Percentiles rank a stretch among this genome's conserved stretches.
phyloP scores from a whole-genome alignment of 116 monocot genomes.

The Papilionanthe hybrid region DNA sequence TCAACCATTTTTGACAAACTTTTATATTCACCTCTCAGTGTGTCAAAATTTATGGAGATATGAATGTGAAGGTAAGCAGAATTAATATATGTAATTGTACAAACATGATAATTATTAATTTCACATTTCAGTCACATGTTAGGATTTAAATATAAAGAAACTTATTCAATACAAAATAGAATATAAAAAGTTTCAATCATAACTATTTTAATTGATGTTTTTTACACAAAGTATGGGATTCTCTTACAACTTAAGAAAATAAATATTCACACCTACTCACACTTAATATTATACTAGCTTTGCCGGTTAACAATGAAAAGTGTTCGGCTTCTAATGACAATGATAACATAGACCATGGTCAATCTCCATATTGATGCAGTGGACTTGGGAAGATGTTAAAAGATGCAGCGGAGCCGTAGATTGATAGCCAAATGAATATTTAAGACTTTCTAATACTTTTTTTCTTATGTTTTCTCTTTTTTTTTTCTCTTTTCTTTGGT shows the following conservation, averaged over 20 bases:
- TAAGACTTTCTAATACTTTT: not conserved
- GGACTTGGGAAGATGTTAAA: not conserved
- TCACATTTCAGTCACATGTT: not conserved
- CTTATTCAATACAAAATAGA: not conserved
- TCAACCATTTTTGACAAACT: not conserved
- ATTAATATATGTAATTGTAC: not conserved
- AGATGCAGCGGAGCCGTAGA: not conserved
- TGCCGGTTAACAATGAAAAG: not conserved
- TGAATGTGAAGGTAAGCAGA: not conserved
- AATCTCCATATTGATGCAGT: not conserved
- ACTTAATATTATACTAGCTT: not conserved
- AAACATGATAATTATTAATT: not conserved
- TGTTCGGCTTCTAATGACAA: not conserved
- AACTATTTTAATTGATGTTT: not conserved
- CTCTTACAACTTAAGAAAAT: not conserved
- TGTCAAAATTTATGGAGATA: not conserved
- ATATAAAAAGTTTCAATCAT: not conserved
- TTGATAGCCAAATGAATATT: not conserved
- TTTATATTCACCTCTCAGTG: not conserved
- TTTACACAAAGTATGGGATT: not conserved
- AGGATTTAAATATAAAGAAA: not conserved
- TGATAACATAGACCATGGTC: not conserved
- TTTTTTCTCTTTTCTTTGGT: not conserved
- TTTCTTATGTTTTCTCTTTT: too few species aligned
- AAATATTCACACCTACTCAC: not conserved